Evolutionary conservation across 768 basidiomycete species (phyloP).

Genomic region (Boletus reticuloceps): DNA sequence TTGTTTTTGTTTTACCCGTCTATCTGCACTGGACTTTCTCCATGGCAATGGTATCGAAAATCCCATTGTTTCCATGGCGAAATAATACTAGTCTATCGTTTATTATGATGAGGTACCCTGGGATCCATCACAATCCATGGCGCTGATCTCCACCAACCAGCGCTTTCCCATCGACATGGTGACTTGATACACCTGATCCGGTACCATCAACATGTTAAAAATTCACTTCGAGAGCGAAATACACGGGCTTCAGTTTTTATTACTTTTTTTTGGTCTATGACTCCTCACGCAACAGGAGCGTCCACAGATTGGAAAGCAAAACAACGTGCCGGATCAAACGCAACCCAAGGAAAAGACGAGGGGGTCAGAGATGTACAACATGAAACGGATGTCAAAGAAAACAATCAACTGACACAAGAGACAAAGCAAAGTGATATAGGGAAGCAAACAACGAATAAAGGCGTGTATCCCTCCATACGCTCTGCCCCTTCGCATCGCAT

Average conservation of each 20-base stretch:
- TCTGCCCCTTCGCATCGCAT: constrained; percentile 1
- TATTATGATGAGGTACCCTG: too few relatives aligned
- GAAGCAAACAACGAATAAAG: too few relatives aligned
- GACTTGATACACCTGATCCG: too few relatives aligned
- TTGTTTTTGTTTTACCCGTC: not conserved
- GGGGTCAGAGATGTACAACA: constrained; percentile 14
- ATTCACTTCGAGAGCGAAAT: too few relatives aligned
- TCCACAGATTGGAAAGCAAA: constrained; percentile 11
- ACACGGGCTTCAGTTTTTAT: too few relatives aligned
- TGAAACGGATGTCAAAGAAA: constrained; percentile 2
- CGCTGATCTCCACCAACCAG: too few relatives aligned
- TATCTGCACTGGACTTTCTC: not conserved
- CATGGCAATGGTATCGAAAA: not conserved
- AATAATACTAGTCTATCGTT: not conserved
- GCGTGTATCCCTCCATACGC: too few relatives aligned
- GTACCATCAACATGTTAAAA: too few relatives aligned
- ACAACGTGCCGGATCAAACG: too few relatives aligned
- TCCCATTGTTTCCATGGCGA: constrained; percentile 11
- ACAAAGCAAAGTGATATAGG: constrained; percentile 15
- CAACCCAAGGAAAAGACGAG: constrained; percentile 8
- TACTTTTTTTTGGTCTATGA: not conserved
- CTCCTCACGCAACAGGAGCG: constrained; percentile 26
- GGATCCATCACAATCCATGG: too few relatives aligned
- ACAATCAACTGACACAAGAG: not conserved
- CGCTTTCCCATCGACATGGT: too few relatives aligned